phyloP scores from a whole-genome alignment of 2,329 filamentous ascomycete species.

The Epichloe gansuensis region DNA sequence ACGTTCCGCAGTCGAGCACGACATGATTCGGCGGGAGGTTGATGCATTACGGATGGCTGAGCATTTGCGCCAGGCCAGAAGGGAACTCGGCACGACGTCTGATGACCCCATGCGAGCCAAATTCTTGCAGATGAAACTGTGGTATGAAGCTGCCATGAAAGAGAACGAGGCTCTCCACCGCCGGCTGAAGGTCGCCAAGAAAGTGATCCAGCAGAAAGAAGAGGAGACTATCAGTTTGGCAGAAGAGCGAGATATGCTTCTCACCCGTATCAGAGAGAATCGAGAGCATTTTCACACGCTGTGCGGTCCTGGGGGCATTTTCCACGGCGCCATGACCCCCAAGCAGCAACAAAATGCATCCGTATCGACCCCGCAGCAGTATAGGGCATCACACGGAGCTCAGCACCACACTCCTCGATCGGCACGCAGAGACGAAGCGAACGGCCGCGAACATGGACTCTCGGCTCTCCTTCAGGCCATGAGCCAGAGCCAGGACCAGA shows the following conservation, averaged over 20 bases:
- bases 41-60: slow-evolving; percentile 69
- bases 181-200: slow-evolving; percentile 61
- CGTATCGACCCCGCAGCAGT: slow-evolving; percentile 30
- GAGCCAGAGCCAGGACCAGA: slow-evolving; percentile 43
- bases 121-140: slow-evolving; percentile 49
- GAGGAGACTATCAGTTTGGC: slow-evolving; percentile 56
- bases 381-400: slow-evolving; percentile 27
- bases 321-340: slow-evolving; percentile 49
- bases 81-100: slow-evolving; percentile 37
- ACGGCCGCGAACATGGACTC: slow-evolving; percentile 43
- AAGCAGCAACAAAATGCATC: slow-evolving; percentile 30
- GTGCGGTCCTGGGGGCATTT: slow-evolving; percentile 59
- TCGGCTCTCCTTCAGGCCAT: slow-evolving; percentile 71
- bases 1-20: slow-evolving; percentile 78
- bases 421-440: slow-evolving; percentile 18
- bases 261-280: slow-evolving; percentile 79
- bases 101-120: slow-evolving; percentile 43
- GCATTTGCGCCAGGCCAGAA: slow-evolving; percentile 48
- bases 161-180: slow-evolving; percentile 52
- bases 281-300: slow-evolving; percentile 73
- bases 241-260: slow-evolving; percentile 65
- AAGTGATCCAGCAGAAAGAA: slow-evolving; percentile 64
- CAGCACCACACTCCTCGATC: slow-evolving; percentile 39
- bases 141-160: slow-evolving; percentile 52
- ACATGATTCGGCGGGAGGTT: slow-evolving; percentile 79